Evolutionary conservation across 2,329 filamentous ascomycete genomes (phyloP), one percentile per base, ranked within the genome.

Genomic region (Sordariomycetes sp.): DNA sequence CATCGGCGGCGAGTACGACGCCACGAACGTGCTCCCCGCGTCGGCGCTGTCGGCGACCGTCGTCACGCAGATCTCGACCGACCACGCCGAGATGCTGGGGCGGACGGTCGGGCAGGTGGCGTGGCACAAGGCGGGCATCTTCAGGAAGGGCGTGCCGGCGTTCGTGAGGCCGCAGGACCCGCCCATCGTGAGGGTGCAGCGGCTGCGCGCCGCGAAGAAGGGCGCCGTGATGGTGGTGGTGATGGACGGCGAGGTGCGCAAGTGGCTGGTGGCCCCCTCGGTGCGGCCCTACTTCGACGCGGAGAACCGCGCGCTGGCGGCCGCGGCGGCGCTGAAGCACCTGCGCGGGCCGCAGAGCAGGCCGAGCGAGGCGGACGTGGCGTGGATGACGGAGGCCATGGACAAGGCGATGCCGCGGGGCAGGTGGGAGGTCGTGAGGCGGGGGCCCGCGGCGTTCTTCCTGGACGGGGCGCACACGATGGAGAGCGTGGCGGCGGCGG

Each of bases 1-100:
- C 0, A 95, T 97, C 62, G 94, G 94, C 18, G 94, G 92, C 54
- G 90, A 96, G 72, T 91, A 91, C 66, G 93, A 97, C 67, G 88
- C 88, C 32, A 99, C 94, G 11, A 97, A 97, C 67, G 81, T 97
- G 24, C 72, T 99, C 6, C 77, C 78, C 0, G 58, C 73, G 0
- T 76, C 79, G 12, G 78, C 81, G 14, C 87, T 91, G 1, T 85
- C 82, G 7, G 86, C 85, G 1, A 81, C 85, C 1, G 88, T 87
- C 0, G 85, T 97, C 43, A 86, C 90, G 22, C 90, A 87, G 65
- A 71, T 97, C 51, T 91, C 90, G 3, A 87, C 96, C 60, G 92
- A 97, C 65, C 92, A 97, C 70, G 85, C 87, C 1, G 83, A 80
- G 4, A 85, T 96, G 79, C 76, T 97, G 40, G 92, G 92, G 12